phyloP scores from a whole-genome alignment of 352 stramenopile species.

The Pythium dissotocum region DNA sequence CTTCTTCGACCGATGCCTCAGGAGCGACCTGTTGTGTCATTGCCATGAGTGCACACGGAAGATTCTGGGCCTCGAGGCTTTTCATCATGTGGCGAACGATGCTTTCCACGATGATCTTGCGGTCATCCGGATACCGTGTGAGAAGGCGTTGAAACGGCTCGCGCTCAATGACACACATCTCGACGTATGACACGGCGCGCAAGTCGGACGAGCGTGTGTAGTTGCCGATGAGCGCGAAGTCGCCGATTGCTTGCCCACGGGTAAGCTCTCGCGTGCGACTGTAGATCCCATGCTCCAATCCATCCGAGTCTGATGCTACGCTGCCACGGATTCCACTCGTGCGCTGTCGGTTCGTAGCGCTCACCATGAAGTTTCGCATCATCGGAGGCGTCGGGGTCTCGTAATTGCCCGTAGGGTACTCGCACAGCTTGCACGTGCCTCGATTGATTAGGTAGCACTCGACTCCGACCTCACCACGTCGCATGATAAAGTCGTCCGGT shows the following conservation, averaged over 20 bases:
- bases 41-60: background rate
- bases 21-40: constrained; percentile 2
- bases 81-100: constrained; percentile 4
- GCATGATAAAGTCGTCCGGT: constrained; percentile 74
- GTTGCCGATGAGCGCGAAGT: constrained; percentile 58
- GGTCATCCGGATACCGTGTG: constrained; percentile 37
- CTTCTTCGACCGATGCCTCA: background rate
- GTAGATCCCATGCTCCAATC: background rate
- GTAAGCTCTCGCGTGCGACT: background rate
- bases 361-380: background rate
- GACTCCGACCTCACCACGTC: constrained; percentile 50
- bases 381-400: background rate
- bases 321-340: background rate
- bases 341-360: background rate
- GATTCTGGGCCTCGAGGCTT: background rate
- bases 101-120: background rate
- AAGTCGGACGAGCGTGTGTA: constrained; percentile 47
- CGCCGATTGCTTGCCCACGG: constrained; percentile 25
- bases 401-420: constrained; percentile 1
- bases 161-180: constrained; percentile 51
- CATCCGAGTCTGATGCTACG: background rate
- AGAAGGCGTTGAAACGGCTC: constrained; percentile 43
- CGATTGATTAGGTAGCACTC: constrained; percentile 78
- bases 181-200: constrained; percentile 45
- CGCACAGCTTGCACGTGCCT: constrained; percentile 42